Evolutionary conservation across 257 asterid species (phyloP).

Genomic region (Rehmannia glutinosa): DNA sequence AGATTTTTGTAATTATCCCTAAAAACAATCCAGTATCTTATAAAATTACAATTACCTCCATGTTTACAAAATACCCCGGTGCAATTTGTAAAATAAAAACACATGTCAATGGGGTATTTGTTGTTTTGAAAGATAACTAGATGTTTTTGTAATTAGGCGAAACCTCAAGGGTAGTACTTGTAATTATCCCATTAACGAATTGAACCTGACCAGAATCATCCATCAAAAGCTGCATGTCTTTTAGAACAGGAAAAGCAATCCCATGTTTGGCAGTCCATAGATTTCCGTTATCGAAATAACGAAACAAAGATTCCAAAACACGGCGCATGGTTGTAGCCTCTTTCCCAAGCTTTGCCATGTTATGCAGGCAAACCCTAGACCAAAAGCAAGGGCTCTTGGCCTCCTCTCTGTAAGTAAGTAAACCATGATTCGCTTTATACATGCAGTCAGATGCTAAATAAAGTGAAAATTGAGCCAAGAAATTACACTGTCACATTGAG

Average conservation of each 20-base stretch:
- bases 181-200: too few relatives aligned
- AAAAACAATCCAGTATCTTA: neutral
- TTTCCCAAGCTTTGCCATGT: constrained; percentile 90
- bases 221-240: constrained; percentile 84
- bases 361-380: constrained; percentile 80
- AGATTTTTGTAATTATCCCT: too few relatives aligned
- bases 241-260: constrained; percentile 80
- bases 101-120: neutral
- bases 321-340: constrained; percentile 96
- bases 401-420: constrained; percentile 59
- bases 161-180: too few relatives aligned
- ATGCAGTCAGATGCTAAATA: constrained; percentile 5
- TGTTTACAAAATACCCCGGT: too few relatives aligned
- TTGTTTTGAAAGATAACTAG: neutral
- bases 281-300: constrained; percentile 75
- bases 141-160: neutral
- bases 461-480: constrained; percentile 17
- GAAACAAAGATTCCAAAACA: constrained; percentile 86
- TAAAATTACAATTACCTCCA: too few relatives aligned
- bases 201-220: constrained; percentile 64
- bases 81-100: too few relatives aligned
- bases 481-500: constrained; percentile 61
- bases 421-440: constrained; percentile 6
- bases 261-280: constrained; percentile 69
- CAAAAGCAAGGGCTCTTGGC: constrained; percentile 72